Evolutionary conservation across 345 rosid species (phyloP), one percentile per base, ranked within the genome.

Genomic region (Sonneratia alba): DNA sequence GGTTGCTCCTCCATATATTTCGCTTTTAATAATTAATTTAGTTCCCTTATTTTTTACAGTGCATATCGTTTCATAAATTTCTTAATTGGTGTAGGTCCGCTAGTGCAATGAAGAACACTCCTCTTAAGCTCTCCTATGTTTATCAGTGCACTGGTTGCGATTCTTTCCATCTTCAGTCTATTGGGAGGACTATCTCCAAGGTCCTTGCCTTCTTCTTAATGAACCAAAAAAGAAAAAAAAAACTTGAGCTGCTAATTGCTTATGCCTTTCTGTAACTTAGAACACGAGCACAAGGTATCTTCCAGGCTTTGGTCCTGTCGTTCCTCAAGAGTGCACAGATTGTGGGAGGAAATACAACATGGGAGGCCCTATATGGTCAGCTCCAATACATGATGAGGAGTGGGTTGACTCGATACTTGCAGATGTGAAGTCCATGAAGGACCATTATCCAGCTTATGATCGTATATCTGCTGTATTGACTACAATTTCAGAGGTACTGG

Each of bases 281-380:
- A 87, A 88, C 76, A 91, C 81, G 70, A 89, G 96, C 78, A 82
- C 87, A 74, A 88, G 93, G 75, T 88, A 91, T 86, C 87, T 91
- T 72, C 96, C 99, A 48, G 99, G 96, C 55, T 82, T 85, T 86
- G 99, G 96, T 72, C 99, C 99, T 71, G 82, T 76, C 72, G 97
- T 96, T 81, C 91, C 90, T 63, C 98, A 89, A 86, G 97, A 84
- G 61, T 92, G 99, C 81, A 84, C 76, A 22, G 88, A 96, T 70
- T 96, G 98, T 84, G 91, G 97, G 76, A 96, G 92, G 91, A 92
- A 91, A 83, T 92, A 83, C 77, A 86, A 85, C 77, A 91, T 96
- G 99, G 99, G 99, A 38, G 97, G 99, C 13, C 97, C 99, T 11
- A 86, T 96, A 71, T 96, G 99, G 99, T 92, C 99, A 15, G 99